Evolutionary conservation across 345 rosid genomes (phyloP), one percentile per base, ranked within the genome.

Genomic region (Microthlaspi erraticum): DNA sequence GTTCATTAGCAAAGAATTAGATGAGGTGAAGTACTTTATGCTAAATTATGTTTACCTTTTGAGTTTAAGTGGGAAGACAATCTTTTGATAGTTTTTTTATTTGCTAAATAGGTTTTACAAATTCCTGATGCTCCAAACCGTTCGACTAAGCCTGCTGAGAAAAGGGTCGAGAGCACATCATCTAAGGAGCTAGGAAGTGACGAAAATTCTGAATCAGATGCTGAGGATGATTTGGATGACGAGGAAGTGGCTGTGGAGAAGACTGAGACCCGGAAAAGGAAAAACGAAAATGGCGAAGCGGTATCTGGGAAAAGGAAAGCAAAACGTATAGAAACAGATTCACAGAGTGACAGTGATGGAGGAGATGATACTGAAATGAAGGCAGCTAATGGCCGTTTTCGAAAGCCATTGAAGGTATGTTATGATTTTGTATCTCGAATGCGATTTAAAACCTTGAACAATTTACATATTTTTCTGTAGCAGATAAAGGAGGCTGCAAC

Each of bases 401-500:
- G 78, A 75, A 84, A 83, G 51, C 72, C 46, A 36, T 67, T 73
- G 33, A 88, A 84, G 93, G 93, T 94, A 45, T 64, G 18, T 17
- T 26, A 26, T 41, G 50, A 33, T 68, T 44, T 18, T 75, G 29
- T 34, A 54, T 48, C 18, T 63, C 5, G 8, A 36, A 46, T 34
- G 3, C 12, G n/a, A 23, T 32, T 32, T 32, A 6, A 53, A 37
- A 13, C 34, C 19, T 31, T 59, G 20, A 32, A 38, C 45, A 52
- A 19, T 44, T 42, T 66, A 77, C 43, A 37, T 2, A 62, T 68
- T 36, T 54, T 61, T 75, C 70, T 62, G 39, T 11, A 74, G 84
- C 90, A 86, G 92, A 81, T 79, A 77, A 91, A 86, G 86, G 93
- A 86, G 79, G 75, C 77, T 77, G 55, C 81, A 44, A 76, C 86